Evolutionary conservation across 1,139 yeast species (phyloP).

Genomic region (Blastobotrys persicus): DNA sequence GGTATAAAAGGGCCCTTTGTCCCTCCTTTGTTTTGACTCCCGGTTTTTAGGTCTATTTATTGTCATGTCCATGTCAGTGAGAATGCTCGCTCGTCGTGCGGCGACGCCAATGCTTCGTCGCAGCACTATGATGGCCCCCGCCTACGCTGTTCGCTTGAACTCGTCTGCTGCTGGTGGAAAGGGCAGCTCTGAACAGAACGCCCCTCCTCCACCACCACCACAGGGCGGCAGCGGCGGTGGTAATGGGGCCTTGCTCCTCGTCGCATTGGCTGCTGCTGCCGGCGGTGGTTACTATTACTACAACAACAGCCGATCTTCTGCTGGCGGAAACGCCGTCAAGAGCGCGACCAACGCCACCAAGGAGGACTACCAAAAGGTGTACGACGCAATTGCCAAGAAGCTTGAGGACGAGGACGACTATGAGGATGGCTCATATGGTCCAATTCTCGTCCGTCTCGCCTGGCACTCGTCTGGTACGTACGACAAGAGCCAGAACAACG

Average conservation of each 20-base stretch:
- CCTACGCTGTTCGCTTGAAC: conserved; percentile 19
- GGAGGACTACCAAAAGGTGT: conserved; percentile 69
- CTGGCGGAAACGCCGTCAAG: conserved; percentile 19
- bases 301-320: conserved; percentile 7
- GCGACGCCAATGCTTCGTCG: background rate
- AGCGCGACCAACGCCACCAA: conserved; percentile 39
- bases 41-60: background rate
- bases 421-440: conserved; percentile 73
- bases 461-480: conserved; percentile 79
- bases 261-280: conserved; percentile 24
- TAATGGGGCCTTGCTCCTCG: conserved; percentile 15
- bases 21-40: background rate
- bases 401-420: conserved; percentile 73
- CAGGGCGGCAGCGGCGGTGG: conserved; percentile 15
- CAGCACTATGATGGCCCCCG: background rate
- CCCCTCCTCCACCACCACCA: conserved; percentile 20
- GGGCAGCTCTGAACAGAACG: background rate
- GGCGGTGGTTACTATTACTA: conserved; percentile 28
- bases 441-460: conserved; percentile 63
- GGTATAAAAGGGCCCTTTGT: background rate
- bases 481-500: conserved; percentile 54
- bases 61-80: conserved; percentile 1
- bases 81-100: conserved; percentile 5
- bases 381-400: conserved; percentile 75
- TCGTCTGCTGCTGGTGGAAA: conserved; percentile 17